A percentile compares a stretch with the other conserved stretches of the same genome.
phyloP scores from a whole-genome alignment of 129 eudicot species.

The Artemisia tridentata region DNA sequence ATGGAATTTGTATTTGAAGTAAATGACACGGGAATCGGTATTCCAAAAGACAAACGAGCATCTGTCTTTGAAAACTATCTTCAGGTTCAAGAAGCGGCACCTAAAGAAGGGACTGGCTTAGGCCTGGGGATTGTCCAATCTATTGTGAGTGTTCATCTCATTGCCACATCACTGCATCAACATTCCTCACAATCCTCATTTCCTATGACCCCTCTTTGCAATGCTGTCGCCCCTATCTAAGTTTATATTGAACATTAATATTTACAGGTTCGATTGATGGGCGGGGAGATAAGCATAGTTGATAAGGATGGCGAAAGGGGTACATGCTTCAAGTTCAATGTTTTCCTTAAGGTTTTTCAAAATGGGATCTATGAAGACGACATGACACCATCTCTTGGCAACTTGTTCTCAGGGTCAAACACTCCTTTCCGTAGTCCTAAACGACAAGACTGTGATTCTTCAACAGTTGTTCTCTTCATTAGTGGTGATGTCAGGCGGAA shows the following conservation, averaged over 20 bases:
- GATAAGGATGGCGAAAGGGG: slow-evolving; percentile 73
- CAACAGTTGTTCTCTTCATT: slow-evolving; percentile 33
- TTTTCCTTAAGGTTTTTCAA: slow-evolving; percentile 16
- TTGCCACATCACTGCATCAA: not conserved
- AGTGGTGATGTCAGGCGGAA: slow-evolving; percentile 40
- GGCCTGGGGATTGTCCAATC: slow-evolving; percentile 91
- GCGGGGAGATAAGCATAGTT: slow-evolving; percentile 72
- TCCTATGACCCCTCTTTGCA: not conserved
- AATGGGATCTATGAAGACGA: slow-evolving; percentile 21
- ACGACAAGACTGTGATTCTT: slow-evolving; percentile 4
- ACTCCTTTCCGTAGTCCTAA: slow-evolving; percentile 25
- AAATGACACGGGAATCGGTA: slow-evolving; percentile 77
- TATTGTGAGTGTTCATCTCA: slow-evolving; percentile 37
- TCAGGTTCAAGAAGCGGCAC: slow-evolving; percentile 58
- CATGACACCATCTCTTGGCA: not conserved
- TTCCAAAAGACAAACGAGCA: slow-evolving; percentile 68
- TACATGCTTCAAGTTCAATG: slow-evolving; percentile 59
- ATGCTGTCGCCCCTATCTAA: not conserved
- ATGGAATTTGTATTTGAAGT: slow-evolving; percentile 80
- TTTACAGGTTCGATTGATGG: slow-evolving; percentile 70
- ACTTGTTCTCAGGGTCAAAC: slow-evolving; percentile 20
- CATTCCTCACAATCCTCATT: not conserved
- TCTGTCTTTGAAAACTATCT: slow-evolving; percentile 71
- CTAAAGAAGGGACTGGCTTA: slow-evolving; percentile 63
- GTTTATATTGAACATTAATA: not conserved